Evolutionary conservation across 371 early-diverging fungal genomes (phyloP).

Genomic region (Rhizopus delemar): DNA sequence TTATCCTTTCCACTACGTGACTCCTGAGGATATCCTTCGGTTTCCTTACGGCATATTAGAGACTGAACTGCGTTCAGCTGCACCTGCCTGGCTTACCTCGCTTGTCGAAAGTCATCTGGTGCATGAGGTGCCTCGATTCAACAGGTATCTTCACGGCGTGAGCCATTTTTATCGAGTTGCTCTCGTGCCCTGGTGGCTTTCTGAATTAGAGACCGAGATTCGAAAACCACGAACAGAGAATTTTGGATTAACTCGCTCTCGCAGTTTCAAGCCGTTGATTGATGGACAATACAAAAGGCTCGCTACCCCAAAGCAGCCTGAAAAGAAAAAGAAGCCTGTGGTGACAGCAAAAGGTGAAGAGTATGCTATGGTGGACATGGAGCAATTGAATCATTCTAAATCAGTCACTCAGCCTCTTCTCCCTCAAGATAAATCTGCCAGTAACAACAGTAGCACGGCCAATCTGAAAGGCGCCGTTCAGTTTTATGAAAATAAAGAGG

Average conservation of each 20-base stretch:
- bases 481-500: not conserved
- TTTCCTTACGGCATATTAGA: slow-evolving; percentile 97
- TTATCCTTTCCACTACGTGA: slow-evolving; percentile 75
- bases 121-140: slow-evolving; percentile 96
- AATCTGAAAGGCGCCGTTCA: not conserved
- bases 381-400: too few species aligned
- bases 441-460: too few species aligned
- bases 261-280: too few species aligned
- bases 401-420: not conserved
- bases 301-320: too few species aligned
- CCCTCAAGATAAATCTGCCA: not conserved
- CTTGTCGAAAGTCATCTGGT: slow-evolving; percentile 85
- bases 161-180: slow-evolving; percentile 82
- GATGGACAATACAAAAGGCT: too few species aligned
- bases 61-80: slow-evolving; percentile 88
- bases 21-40: slow-evolving; percentile 65
- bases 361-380: too few species aligned
- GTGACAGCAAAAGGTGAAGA: slow-evolving; percentile 24
- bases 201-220: slow-evolving; percentile 87
- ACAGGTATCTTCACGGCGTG: slow-evolving; percentile 95
- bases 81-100: slow-evolving; percentile 90
- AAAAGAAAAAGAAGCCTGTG: slow-evolving; percentile 32
- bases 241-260: too few species aligned
- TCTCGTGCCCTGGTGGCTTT: slow-evolving; percentile 92
- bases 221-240: slow-evolving; percentile 46